Evolutionary conservation across 1,284 basidiomycete genomes (phyloP).

Genomic region (Tetrapyrgos nigripes): DNA sequence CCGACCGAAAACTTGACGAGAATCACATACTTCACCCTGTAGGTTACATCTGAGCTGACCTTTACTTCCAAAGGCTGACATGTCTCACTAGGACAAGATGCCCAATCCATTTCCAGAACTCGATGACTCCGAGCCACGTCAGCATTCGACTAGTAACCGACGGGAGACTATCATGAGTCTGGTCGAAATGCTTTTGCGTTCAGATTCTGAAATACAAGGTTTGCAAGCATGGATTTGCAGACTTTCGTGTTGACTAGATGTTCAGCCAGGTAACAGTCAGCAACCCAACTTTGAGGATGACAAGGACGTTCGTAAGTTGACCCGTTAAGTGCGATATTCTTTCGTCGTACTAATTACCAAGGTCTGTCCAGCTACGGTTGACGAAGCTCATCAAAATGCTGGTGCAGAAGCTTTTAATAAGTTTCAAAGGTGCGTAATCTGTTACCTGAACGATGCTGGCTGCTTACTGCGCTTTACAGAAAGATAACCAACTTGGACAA

Average conservation of each 20-base stretch:
- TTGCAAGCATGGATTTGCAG: background rate
- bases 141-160: conserved; percentile 27
- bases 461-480: conserved; percentile 35
- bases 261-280: conserved; percentile 36
- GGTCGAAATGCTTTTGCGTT: conserved; percentile 68
- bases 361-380: conserved; percentile 55
- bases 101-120: background rate
- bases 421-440: conserved; percentile 57
- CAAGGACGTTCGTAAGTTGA: conserved; percentile 64
- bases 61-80: background rate
- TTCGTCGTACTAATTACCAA: background rate
- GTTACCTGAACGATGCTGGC: background rate
- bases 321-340: background rate
- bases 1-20: background rate
- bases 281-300: conserved; percentile 64
- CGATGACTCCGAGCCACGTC: background rate
- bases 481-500: conserved; percentile 67
- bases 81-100: background rate
- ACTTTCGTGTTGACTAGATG: conserved; percentile 1
- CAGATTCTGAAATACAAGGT: background rate
- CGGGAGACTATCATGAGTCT: conserved; percentile 70
- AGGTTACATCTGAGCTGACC: background rate
- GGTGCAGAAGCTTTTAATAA: conserved; percentile 68
- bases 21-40: too few species aligned
- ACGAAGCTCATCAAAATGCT: conserved; percentile 68